Evolutionary conservation across 2,329 filamentous ascomycete species (phyloP).

Genomic region (Colletotrichum lentis): DNA sequence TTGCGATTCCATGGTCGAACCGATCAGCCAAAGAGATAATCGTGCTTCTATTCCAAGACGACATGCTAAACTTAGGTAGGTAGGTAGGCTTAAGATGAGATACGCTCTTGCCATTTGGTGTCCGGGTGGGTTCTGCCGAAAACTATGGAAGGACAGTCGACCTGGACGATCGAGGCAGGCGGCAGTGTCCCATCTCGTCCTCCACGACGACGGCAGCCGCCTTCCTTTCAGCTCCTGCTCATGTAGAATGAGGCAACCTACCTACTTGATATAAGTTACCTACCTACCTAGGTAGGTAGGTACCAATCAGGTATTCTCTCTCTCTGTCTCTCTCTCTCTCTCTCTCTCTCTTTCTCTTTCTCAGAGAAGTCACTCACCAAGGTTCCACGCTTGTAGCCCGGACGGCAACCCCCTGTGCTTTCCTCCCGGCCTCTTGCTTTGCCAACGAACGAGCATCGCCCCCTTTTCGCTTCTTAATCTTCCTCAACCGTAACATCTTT

Average conservation of each 20-base stretch:
- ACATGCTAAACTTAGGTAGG: too few species aligned
- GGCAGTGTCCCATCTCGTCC: background rate
- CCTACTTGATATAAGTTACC: too few species aligned
- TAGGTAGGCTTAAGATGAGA: too few species aligned
- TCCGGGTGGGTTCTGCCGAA: background rate
- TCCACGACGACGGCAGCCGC: background rate
- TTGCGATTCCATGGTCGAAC: background rate
- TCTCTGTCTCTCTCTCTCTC: too few species aligned
- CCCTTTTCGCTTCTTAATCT: background rate
- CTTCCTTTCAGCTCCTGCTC: background rate
- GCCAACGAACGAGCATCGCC: background rate
- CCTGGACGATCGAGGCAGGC: background rate
- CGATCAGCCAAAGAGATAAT: background rate
- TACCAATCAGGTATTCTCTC: too few species aligned
- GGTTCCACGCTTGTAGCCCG: background rate
- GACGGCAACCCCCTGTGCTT: constrained; percentile 7
- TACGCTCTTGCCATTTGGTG: background rate
- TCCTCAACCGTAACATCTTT: background rate
- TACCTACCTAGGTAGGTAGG: too few species aligned
- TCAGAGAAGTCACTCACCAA: background rate
- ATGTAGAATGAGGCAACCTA: background rate
- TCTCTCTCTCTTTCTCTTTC: background rate
- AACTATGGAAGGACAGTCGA: background rate
- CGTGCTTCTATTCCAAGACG: too few species aligned
- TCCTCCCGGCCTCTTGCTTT: background rate